These are phyloP conservation scores for Fusarium sp. DNA, from an alignment of 2,329 filamentous ascomycete species.

Conservation along the genomic window DNA sequence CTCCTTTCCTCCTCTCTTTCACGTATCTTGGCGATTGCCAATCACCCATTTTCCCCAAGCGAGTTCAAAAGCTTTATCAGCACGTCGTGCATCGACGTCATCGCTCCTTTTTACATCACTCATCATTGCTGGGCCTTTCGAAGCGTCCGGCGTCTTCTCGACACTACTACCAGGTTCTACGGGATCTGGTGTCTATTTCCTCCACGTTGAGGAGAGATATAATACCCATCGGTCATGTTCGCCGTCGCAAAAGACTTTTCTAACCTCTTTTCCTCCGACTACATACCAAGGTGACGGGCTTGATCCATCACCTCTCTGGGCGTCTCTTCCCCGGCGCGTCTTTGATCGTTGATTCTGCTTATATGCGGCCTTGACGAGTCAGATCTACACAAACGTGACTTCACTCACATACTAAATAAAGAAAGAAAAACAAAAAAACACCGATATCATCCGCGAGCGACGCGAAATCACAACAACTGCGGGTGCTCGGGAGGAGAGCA, in stretches of 20 bases:
- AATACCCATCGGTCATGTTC: constrained; percentile 62
- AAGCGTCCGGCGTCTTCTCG: constrained; percentile 48
- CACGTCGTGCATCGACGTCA: constrained; percentile 47
- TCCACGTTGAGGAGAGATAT: constrained; percentile 49
- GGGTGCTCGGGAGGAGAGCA: constrained; percentile 46
- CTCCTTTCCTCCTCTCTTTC: constrained; percentile 45
- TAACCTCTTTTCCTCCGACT: constrained; percentile 68
- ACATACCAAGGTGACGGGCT: constrained; percentile 70
- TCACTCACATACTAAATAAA: constrained; percentile 35
- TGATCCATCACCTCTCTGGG: constrained; percentile 60
- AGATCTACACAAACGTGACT: constrained; percentile 22
- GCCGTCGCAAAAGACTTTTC: constrained; percentile 64
- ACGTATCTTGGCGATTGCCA: constrained; percentile 55
- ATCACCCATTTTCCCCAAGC: constrained; percentile 44
- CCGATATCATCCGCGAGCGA: constrained; percentile 18
- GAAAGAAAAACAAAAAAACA: constrained; percentile 51
- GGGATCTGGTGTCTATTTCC: constrained; percentile 48
- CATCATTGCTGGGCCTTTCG: constrained; percentile 41
- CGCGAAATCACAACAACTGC: constrained; percentile 33
- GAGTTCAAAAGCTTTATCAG: constrained; percentile 29
- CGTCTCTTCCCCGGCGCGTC: constrained; percentile 48
- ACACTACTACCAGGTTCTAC: constrained; percentile 44
- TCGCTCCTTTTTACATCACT: constrained; percentile 40
- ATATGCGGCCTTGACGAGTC: constrained; percentile 40
- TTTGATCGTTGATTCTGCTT: constrained; percentile 39